phyloP scores from a whole-genome alignment of 2,329 filamentous ascomycete species.

The Mollisia scopiformis region DNA sequence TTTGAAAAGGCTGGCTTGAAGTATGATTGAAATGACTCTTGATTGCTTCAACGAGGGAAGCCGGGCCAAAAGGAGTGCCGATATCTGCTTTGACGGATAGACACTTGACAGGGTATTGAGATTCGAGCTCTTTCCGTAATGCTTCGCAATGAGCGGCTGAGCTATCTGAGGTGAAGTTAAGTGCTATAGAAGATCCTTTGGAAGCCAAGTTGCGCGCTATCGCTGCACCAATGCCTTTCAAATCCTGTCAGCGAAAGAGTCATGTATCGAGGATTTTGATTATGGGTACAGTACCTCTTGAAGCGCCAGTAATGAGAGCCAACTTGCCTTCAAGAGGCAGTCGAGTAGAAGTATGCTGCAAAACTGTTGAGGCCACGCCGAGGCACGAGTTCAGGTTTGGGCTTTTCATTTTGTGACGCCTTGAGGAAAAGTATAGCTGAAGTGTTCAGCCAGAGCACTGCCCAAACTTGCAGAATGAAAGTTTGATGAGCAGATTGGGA shows the following conservation, averaged over 20 bases:
- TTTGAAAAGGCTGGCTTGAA: slow-evolving; percentile 51
- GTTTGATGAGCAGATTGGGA: neutral
- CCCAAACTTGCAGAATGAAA: neutral
- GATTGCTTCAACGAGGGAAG: slow-evolving; percentile 58
- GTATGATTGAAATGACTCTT: slow-evolving; percentile 57
- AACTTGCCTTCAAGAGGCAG: slow-evolving; percentile 70
- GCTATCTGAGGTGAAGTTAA: slow-evolving; percentile 67
- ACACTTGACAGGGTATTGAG: slow-evolving; percentile 61
- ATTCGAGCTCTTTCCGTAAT: slow-evolving; percentile 28
- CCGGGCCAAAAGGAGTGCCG: slow-evolving; percentile 60
- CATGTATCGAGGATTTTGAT: neutral
- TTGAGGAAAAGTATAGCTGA: neutral
- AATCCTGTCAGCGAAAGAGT: slow-evolving; percentile 1
- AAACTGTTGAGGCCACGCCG: neutral
- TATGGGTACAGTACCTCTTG: slow-evolving; percentile 61
- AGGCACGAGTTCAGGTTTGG: neutral
- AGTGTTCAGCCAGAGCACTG: neutral
- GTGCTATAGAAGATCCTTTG: slow-evolving; percentile 64
- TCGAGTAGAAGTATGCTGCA: neutral
- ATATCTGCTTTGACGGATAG: slow-evolving; percentile 72
- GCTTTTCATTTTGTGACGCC: neutral
- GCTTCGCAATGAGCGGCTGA: slow-evolving; percentile 42
- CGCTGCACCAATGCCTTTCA: slow-evolving; percentile 67
- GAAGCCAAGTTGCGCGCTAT: slow-evolving; percentile 68
- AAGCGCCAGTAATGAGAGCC: slow-evolving; percentile 77